Evolutionary conservation across 1,139 yeast genomes (phyloP), one percentile per base, ranked within the genome.

Genomic region (Candida sanyaensis): DNA sequence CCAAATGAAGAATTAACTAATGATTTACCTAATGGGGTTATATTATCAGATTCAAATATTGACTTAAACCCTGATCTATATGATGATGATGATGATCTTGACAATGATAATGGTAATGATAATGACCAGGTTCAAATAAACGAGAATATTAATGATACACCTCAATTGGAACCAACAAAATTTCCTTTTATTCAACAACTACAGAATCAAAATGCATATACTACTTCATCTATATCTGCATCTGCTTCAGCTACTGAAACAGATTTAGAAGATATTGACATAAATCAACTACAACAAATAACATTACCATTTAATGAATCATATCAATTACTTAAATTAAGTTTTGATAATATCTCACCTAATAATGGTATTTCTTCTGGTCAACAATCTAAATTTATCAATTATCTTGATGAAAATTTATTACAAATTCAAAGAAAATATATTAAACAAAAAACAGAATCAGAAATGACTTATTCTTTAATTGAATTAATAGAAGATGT

Each of bases 321-420:
- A 3, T 67, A 54, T 44, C 57, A 54, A 36, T 37, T 45, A 48
- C 33, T 53, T 11, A 42, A 38, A 43, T 2, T 28, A 2, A 48
- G 45, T 33, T 50, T 52, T 29, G 42, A 45, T 10, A 34, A 45
- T 29, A 28, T 41, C 4, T 29, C 43, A 26, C 11, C 33, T 8
- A 23, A 8, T 27, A n/a, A 44, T 45, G 41, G 48, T 28, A 36
- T 32, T 37, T 27, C 44, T 10, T 36, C 50, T 9, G 44, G 55
- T 1, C 93, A 88, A 61, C 88, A 85, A 58, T 80, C 86, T 49
- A 77, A 78, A 55, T 71, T 88, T 46, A 67, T 84, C 39, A 75
- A 77, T 39, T 86, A 82, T 56, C 63, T 86, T 11, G 96, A 89
- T 58, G 79, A 74, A 5, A 68, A 77, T 50, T 64, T 87, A 32